Evolutionary conservation across 495 filamentous ascomycete genomes (phyloP), one percentile per base, ranked within the genome.

Genomic region (Lepraria neglecta): DNA sequence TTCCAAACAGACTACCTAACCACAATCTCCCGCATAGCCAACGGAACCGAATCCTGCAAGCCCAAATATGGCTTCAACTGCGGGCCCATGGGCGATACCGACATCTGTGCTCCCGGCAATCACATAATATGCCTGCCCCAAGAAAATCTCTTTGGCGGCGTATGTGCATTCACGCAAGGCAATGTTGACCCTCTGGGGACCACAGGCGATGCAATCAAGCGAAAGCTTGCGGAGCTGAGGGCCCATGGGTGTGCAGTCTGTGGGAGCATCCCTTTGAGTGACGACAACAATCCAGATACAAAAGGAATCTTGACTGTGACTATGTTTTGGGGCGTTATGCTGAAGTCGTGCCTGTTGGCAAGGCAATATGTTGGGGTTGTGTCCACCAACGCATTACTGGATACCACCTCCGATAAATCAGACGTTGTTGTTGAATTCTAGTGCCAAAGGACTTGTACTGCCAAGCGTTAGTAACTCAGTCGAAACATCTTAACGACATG

Each of bases 181-280:
- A 54, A 56, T 12, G 40, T 44, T 15, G 38, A 30, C 31, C 12
- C 46, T 14, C 19, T 38, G 12, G 62, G 56, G 4, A 42, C 54
- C 5, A 28, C 38, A 2, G 62, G 62, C 11, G 31, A 5, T 19
- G 3, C 38, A 7, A 40, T 64, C 11, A 56, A 45, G 38, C 15
- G 5, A 4, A 56, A 35, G 27, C 56, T 64, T 11, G 1, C 11
- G 3, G 35, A 66, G n/a, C 35, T 66, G 19, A 21, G n/a, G 14
- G 40, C 35, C 0, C 56, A 66, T 38, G 64, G 64, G 17, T 66
- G 64, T 50, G 27, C 19, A 24, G 48, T 42, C 38, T 66, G 64
- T 55, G 62, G 59, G 19, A 59, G 55, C 35, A 56, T 63, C 3
- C 56, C 64, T 11, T 21, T 66, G n/a, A 42, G 30, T 27, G 48